Conservation (phyloP, 352 stramenopile genomes). For the Globisporangium canariense region DNA sequence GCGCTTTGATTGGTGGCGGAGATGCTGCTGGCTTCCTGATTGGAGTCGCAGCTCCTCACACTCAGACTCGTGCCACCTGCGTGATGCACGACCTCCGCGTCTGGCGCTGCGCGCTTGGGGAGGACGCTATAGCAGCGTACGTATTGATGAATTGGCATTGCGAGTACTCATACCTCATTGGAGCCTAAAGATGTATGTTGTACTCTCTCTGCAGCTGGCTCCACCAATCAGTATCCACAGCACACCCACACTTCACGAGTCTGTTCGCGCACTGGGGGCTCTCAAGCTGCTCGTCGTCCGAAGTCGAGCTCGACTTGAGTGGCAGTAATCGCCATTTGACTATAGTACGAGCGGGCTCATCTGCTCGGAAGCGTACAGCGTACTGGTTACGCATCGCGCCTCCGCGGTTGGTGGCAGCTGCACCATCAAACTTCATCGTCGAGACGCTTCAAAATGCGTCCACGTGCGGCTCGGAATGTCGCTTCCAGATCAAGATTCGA, state of each 20-base stretch:
- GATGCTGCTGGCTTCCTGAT: conserved; percentile 1
- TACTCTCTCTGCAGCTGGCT: conserved; percentile 2
- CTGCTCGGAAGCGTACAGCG: background rate
- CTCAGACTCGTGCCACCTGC: background rate
- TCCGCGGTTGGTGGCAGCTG: background rate
- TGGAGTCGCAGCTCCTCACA: background rate
- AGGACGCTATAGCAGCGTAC: conserved; percentile 4
- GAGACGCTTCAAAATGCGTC: conserved; percentile 14
- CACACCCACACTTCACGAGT: background rate
- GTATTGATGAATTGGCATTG: background rate
- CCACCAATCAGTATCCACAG: background rate
- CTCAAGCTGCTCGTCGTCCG: conserved; percentile 13
- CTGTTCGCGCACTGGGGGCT: conserved; percentile 17
- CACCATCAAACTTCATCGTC: conserved; percentile 3
- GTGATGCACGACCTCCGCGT: conserved; percentile 22
- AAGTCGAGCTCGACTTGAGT: conserved; percentile 19
- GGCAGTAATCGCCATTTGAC: conserved; percentile 11
- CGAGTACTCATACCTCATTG: background rate
- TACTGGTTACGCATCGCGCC: conserved; percentile 12
- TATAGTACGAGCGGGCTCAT: background rate
- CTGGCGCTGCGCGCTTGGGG: conserved; percentile 5
- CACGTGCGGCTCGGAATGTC: background rate
- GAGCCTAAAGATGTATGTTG: background rate
- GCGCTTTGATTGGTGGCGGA: no score
- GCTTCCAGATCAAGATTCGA: conserved; percentile 12